Base-by-base conservation (phyloP, 345 rosid genomes). In the Sonneratia alba region DNA sequence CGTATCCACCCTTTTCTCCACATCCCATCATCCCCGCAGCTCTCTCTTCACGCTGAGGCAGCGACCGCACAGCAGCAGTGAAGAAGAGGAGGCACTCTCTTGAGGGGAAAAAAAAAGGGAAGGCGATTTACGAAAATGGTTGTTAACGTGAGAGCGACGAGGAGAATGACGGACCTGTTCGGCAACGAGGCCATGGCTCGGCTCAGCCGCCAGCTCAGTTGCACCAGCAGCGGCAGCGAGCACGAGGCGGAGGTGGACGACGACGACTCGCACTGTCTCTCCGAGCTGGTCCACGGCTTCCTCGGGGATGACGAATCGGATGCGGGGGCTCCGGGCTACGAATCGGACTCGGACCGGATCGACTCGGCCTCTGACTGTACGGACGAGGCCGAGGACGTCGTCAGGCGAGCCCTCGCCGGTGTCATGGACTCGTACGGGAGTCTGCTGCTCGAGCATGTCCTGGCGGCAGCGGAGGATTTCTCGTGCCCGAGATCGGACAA, bases 181-280 rank as follows among this genome's bases (percentile, higher is more conserved):
- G 82, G 79, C 19, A 89, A 84, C 21, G 77, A 82, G 61, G 96
- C 84, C 53, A 87, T 70, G 75, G 93, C 93, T 62, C 88, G 86
- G 70, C 85, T 94, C 77, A 71, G 21, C 69, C 74, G 18, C 21
- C 38, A 32, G 79, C 74, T 79, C 73, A 73, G 83, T 73, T 77
- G 81, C 53, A 77, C 40, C 61, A 94, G 95, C 80, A 88, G 96
- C 77, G 96, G 95, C 19, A 89, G 97, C 75, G 95, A 93, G 10
- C 91, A 89, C 43, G 89, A 93, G 47, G 86, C 76, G 27, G 89
- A 93, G 47, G 85, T 75, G 27, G 82, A 79, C 0, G 32, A 27
- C 49, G 85, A 77, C 42, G 89, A 85, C 59, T 87, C 85, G 0
- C 90, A 91, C 24, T 89, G 90, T 78, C 86, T 94, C 22, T 89